Evolutionary conservation across 208 protist genomes (phyloP).

Genomic region (Leishmania arabica): DNA sequence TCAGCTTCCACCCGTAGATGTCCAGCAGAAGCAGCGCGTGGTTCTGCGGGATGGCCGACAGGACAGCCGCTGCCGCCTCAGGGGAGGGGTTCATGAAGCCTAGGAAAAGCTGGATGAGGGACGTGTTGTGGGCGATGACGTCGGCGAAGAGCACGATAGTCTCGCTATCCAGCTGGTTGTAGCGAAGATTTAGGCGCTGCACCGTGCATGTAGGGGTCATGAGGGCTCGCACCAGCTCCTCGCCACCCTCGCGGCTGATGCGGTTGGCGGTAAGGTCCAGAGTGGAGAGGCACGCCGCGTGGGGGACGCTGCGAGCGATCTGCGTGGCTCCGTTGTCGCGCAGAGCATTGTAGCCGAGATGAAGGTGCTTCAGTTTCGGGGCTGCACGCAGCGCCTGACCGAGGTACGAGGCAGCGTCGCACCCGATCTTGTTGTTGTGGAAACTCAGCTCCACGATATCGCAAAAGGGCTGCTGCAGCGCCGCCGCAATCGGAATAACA

Average conservation of each 20-base stretch:
- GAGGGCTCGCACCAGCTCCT: slow-evolving; percentile 65
- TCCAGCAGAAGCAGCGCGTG: slow-evolving; percentile 77
- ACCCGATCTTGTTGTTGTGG: slow-evolving; percentile 90
- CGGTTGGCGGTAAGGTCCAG: slow-evolving; percentile 90
- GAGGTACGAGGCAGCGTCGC: slow-evolving; percentile 67
- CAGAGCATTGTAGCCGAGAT: slow-evolving; percentile 88
- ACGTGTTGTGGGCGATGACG: slow-evolving; percentile 72
- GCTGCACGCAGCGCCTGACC: slow-evolving; percentile 55
- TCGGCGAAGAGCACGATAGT: slow-evolving; percentile 65
- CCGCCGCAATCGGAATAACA: slow-evolving; percentile 74
- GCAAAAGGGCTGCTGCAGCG: slow-evolving; percentile 56
- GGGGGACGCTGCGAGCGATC: slow-evolving; percentile 64
- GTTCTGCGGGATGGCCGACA: slow-evolving; percentile 61
- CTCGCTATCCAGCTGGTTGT: slow-evolving; percentile 83
- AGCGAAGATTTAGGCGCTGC: slow-evolving; percentile 86
- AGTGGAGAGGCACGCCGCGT: slow-evolving; percentile 57
- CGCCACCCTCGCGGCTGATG: slow-evolving; percentile 71
- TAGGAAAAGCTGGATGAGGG: slow-evolving; percentile 91
- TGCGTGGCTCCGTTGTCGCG: slow-evolving; percentile 75
- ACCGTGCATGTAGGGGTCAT: slow-evolving; percentile 59
- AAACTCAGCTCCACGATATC: slow-evolving; percentile 88
- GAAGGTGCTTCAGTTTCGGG: slow-evolving; percentile 81
- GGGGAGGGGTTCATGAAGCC: slow-evolving; percentile 87
- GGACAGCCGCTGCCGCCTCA: slow-evolving; percentile 55
- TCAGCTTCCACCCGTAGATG: slow-evolving; percentile 86